Evolutionary conservation across 2,329 filamentous ascomycete species (phyloP).

Genomic region (Sclerotinia borealis): DNA sequence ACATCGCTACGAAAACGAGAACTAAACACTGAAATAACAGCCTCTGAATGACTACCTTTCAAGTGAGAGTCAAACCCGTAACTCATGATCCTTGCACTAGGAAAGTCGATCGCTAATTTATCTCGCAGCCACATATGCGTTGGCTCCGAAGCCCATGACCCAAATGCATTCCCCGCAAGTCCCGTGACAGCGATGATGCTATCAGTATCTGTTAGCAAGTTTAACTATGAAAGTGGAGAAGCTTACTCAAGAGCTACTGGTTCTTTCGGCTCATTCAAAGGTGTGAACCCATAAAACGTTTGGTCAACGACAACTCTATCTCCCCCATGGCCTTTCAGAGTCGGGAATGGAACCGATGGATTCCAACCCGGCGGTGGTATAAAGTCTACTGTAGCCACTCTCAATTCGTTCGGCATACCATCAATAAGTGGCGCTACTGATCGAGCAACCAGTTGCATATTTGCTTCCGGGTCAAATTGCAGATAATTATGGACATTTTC

Average conservation of each 20-base stretch:
- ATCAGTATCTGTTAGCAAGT: not conserved
- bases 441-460: constrained; percentile 3
- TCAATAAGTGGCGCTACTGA: constrained; percentile 8
- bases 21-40: constrained; percentile 6
- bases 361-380: constrained; percentile 6
- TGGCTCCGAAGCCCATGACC: constrained; percentile 35
- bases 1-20: constrained; percentile 21
- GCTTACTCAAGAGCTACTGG: constrained; percentile 8
- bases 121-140: constrained; percentile 35
- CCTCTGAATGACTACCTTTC: constrained; percentile 4
- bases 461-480: not conserved
- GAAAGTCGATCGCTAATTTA: constrained; percentile 33
- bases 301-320: constrained; percentile 10
- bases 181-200: constrained; percentile 38
- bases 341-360: not conserved
- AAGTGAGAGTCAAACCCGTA: constrained; percentile 33
- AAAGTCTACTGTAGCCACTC: constrained; percentile 11
- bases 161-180: constrained; percentile 35
- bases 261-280: constrained; percentile 2
- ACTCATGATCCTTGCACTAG: constrained; percentile 28
- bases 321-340: not conserved
- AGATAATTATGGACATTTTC: constrained; percentile 5
- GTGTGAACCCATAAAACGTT: constrained; percentile 12
- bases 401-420: not conserved
- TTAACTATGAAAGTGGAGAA: not conserved